phyloP scores from a whole-genome alignment of 768 basidiomycete genomes.

The Russula earlei region DNA sequence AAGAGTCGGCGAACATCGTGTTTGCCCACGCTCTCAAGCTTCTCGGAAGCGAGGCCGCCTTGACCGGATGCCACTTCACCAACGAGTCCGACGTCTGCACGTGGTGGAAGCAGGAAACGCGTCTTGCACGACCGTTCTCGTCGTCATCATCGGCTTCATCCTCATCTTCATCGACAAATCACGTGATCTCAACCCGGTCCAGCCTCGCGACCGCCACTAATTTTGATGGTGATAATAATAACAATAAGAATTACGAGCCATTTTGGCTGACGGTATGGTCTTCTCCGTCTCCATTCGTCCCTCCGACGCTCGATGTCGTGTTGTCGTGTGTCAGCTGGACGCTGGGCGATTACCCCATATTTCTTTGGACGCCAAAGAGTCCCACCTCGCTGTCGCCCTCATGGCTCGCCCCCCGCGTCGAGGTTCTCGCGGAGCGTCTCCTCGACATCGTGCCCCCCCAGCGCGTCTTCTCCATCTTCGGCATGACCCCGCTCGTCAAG shows the following conservation, averaged over 20 bases:
- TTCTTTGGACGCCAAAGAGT: conserved; percentile 37
- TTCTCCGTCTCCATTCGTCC: conserved; percentile 23
- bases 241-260: too few relatives aligned
- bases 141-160: neutral
- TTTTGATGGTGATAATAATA: too few relatives aligned
- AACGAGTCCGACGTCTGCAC: conserved; percentile 27
- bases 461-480: conserved; percentile 46
- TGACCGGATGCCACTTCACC: conserved; percentile 31
- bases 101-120: conserved; percentile 22
- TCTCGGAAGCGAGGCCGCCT: conserved; percentile 30
- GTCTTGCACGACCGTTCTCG: too few relatives aligned
- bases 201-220: neutral
- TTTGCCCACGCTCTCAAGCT: conserved; percentile 41
- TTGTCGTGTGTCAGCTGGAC: conserved; percentile 39
- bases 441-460: conserved; percentile 30
- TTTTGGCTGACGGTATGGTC: conserved; percentile 48
- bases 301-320: conserved; percentile 33
- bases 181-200: neutral
- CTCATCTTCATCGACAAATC: conserved; percentile 17
- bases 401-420: conserved; percentile 30
- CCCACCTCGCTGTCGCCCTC: conserved; percentile 23
- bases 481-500: conserved; percentile 33
- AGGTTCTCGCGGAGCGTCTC: conserved; percentile 32
- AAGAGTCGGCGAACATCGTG: conserved; percentile 44
- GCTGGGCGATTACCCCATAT: conserved; percentile 42